Conservation (phyloP, 208 protist species). For the Zelonia costaricensis region DNA sequence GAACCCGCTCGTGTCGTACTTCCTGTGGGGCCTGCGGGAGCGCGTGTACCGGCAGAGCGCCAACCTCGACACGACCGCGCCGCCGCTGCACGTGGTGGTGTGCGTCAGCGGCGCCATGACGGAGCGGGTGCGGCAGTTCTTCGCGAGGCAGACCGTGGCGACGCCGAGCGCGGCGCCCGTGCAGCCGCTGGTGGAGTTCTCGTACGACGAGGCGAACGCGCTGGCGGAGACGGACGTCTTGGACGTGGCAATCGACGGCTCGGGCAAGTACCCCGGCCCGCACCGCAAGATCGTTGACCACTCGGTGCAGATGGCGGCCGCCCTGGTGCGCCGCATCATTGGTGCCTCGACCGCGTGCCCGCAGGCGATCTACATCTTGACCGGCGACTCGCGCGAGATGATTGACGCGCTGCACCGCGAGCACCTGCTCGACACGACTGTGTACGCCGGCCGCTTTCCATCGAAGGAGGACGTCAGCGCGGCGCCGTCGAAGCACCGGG, state of each 20-base stretch:
- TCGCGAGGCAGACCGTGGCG: conserved; percentile 38
- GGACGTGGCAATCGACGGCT: conserved; percentile 60
- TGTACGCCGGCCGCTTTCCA: conserved; percentile 55
- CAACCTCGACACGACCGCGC: conserved; percentile 38
- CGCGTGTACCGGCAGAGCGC: conserved; percentile 51
- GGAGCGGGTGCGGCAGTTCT: conserved; percentile 39
- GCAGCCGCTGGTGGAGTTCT: conserved; percentile 44
- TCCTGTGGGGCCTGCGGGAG: conserved; percentile 66
- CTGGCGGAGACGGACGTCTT: conserved; percentile 72
- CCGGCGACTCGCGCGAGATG: conserved; percentile 55
- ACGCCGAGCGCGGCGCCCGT: conserved; percentile 16
- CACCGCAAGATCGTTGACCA: conserved; percentile 66
- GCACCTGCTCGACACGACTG: conserved; percentile 45
- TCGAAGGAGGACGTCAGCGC: conserved; percentile 24
- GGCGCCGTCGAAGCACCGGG: conserved; percentile 42
- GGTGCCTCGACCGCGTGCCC: conserved; percentile 17
- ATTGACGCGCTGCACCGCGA: conserved; percentile 50
- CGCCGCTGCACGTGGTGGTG: conserved; percentile 40
- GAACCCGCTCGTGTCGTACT: conserved; percentile 67
- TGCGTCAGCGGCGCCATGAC: conserved; percentile 40
- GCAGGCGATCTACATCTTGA: conserved; percentile 79
- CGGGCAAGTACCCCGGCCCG: conserved; percentile 55
- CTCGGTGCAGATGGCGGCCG: conserved; percentile 47
- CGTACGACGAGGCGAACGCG: conserved; percentile 78
- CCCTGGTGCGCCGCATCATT: conserved; percentile 50